Percentiles rank a stretch among this genome's conserved stretches.
Conservation (phyloP, 306 rosid species). For the Lablab purpureus region DNA sequence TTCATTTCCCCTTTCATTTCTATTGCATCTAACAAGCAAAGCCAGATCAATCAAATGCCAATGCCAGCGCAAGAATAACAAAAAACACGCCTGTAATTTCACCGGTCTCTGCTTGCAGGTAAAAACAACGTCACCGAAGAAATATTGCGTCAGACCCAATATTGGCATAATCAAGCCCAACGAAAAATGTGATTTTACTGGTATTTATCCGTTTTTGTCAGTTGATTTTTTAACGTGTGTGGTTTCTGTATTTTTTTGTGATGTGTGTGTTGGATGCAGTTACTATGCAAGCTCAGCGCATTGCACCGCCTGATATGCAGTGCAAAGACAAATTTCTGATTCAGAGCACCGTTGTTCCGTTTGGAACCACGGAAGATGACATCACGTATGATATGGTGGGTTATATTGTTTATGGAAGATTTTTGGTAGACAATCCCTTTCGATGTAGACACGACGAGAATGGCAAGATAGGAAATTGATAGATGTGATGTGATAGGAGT, state of each 20-base stretch:
- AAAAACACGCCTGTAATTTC: background rate
- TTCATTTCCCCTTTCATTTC: background rate
- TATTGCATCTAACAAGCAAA: background rate
- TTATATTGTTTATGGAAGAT: background rate
- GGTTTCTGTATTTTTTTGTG: background rate
- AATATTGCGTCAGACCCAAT: slow-evolving; percentile 92
- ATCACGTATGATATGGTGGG: slow-evolving; percentile 74
- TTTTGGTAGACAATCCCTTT: background rate
- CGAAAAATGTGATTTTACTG: slow-evolving; percentile 76
- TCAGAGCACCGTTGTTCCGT: slow-evolving; percentile 69
- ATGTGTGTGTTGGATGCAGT: slow-evolving; percentile 57
- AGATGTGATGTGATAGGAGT: background rate
- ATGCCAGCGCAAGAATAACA: background rate
- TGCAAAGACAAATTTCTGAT: slow-evolving; percentile 97
- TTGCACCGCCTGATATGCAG: slow-evolving; percentile 71
- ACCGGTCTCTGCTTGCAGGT: slow-evolving; percentile 59
- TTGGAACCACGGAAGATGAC: slow-evolving; percentile 73
- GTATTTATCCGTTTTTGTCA: slow-evolving; percentile 50
- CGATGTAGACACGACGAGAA: background rate
- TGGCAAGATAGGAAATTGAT: background rate
- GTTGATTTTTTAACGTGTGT: background rate
- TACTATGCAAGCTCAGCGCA: slow-evolving; percentile 93
- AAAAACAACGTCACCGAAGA: slow-evolving; percentile 92
- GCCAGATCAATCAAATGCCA: background rate
- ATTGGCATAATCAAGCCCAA: slow-evolving; percentile 80